phyloP scores from a whole-genome alignment of 208 protist genomes.

The Angomonas ambiguus region DNA sequence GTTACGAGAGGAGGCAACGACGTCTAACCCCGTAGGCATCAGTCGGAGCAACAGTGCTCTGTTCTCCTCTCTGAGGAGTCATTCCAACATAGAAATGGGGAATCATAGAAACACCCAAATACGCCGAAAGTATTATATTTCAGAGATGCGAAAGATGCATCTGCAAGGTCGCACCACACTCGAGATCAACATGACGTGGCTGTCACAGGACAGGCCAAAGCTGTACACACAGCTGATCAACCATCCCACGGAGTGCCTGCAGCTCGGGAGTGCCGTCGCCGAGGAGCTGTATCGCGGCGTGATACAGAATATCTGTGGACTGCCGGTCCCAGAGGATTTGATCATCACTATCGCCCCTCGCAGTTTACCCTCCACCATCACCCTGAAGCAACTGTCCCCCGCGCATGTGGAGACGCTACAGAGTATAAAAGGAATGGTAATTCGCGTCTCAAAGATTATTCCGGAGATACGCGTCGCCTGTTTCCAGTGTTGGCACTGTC shows the following conservation, averaged over 20 bases:
- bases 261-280: conserved; percentile 80
- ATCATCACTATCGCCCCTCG: conserved; percentile 58
- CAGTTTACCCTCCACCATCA: conserved; percentile 54
- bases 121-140: conserved; percentile 56
- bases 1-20: neutral
- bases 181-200: conserved; percentile 69
- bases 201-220: conserved; percentile 33
- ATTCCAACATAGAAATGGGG: neutral
- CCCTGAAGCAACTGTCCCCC: conserved; percentile 66
- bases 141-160: conserved; percentile 68
- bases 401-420: conserved; percentile 84
- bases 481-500: conserved; percentile 96
- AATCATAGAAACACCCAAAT: conserved; percentile 6
- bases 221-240: conserved; percentile 63
- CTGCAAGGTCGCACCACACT: conserved; percentile 62
- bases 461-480: conserved; percentile 90
- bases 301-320: conserved; percentile 33
- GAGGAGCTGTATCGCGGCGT: conserved; percentile 69
- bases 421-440: conserved; percentile 89
- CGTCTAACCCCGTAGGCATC: too few relatives aligned
- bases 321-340: conserved; percentile 51
- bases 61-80: conserved; percentile 1
- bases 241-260: conserved; percentile 84
- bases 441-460: conserved; percentile 89
- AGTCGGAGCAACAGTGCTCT: conserved; percentile 9